Evolutionary conservation across 1,139 yeast species (phyloP), one percentile per base, ranked within the genome.

Genomic region (Yamadazyma dushanensis): DNA sequence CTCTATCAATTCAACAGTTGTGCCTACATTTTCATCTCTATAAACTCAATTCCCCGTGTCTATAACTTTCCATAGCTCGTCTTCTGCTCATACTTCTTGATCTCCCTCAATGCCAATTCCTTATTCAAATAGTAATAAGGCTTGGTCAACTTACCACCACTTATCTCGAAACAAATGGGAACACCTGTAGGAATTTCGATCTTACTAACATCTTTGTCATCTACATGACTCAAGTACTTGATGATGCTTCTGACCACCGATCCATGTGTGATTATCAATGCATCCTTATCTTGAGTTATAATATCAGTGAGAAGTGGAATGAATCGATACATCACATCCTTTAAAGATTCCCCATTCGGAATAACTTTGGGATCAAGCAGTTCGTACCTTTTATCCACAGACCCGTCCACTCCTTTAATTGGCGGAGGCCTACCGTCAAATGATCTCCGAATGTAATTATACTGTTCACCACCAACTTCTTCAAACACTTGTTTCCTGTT

Each of bases 121-220:
- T 84, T 80, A 51, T 84, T 92, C 41, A 84, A 59, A 51, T 83
- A 84, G 43, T 67, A 72, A 51, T 74, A 76, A 31, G 71, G 69
- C 21, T 61, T 62, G 2, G 65, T 53, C 31, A 76, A 66, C 25
- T 61, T 57, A 10, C 65, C 53, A 28, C 70, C 70, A 44, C 74
- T 53, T 25, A 79, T 51, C 43, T 79, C 82, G 41, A 79, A 63
- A 25, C 80, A 76, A 39, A 84, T 61, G 4, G 94, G 94, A 8
- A 84, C 78, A 0, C 89, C 92, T 31, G 86, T 84, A 2, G 95
- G 92, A 8, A 83, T 82, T 53, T 84, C 83, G 34, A 84, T 72
- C 33, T 73, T 66, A 40, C 80, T 74, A 34, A 84, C 83, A 37
- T 76, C 81, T n/a, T 70, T 70, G 49, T 82, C 86, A 30, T 76